Evolutionary conservation across 2,329 filamentous ascomycete genomes (phyloP), one percentile per base, ranked within the genome.

Genomic region (Verticillium nubilum): DNA sequence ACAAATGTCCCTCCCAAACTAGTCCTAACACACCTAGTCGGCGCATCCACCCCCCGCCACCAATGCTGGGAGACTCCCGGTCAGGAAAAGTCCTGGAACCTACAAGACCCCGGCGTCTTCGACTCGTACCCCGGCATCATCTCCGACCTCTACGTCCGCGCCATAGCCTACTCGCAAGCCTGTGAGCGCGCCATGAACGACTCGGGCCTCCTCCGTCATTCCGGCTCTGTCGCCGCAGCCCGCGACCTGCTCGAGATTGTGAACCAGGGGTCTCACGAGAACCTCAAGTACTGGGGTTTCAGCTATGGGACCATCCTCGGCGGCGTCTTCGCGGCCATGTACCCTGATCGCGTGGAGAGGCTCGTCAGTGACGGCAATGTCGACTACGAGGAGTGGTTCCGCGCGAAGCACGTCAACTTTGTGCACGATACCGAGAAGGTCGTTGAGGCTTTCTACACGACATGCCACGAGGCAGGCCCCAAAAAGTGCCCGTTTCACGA

Each of bases 271-370:
- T 78, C 77, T 2, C 65, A 77, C 57, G 67, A 72, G 4, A 77
- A 74, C 68, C 70, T 82, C 6, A 73, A 72, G 52, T 84, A 82
- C 66, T 84, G 80, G 80, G 82, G 81, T 1, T 78, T 83, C 60
- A 83, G 80, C 62, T 84, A 84, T 62, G 81, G 81, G 10, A 82
- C 80, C 7, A 66, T 83, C 2, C 72, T 85, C 0, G 82, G 81
- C 3, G 78, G 76, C 13, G 77, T 77, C 0, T 83, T 83, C 66
- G 81, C 81, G 3, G 73, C 78, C 2, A 73, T 84, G 70, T 83
- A 76, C 58, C 81, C 81, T 1, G 78, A 82, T 28, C 73, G 73
- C 52, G 76, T 84, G 1, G 79, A 78, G 50, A 72, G 80, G 15
- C 67, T 84, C 9, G 76, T 83, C 2, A 78, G 80, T 58, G 82